Conservation (phyloP, 1,139 yeast genomes). For the Yamadazyma blattariae region DNA sequence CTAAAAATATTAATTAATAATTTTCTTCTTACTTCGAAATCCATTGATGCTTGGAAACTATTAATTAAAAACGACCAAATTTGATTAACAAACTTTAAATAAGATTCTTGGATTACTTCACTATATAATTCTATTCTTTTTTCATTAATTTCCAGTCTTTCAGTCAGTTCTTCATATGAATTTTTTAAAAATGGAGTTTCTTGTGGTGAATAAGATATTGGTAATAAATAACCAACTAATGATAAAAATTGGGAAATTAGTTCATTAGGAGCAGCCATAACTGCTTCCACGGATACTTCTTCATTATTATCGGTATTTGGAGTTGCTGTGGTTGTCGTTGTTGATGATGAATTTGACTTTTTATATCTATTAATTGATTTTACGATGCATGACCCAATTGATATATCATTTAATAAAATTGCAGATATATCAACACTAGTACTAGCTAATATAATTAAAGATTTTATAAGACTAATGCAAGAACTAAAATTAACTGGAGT, state of each 20-base stretch:
- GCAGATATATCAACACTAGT: slow-evolving; percentile 41
- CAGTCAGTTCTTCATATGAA: slow-evolving; percentile 23
- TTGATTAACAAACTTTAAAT: slow-evolving; percentile 43
- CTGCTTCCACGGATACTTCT: slow-evolving; percentile 55
- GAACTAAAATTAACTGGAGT: slow-evolving; percentile 27
- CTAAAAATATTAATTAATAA: slow-evolving; percentile 58
- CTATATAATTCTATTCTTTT: slow-evolving; percentile 25
- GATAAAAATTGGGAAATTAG: slow-evolving; percentile 54
- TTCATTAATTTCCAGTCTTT: slow-evolving; percentile 24
- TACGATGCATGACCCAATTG: slow-evolving; percentile 41
- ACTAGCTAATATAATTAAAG: slow-evolving; percentile 37
- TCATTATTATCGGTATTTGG: slow-evolving; percentile 12
- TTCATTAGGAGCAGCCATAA: slow-evolving; percentile 75
- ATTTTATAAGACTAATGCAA: slow-evolving; percentile 39
- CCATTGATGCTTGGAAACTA: slow-evolving; percentile 75
- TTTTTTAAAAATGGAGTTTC: slow-evolving; percentile 33
- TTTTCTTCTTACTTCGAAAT: slow-evolving; percentile 59
- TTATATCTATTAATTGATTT: slow-evolving; percentile 43
- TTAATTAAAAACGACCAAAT: slow-evolving; percentile 62
- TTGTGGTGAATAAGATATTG: slow-evolving; percentile 32
- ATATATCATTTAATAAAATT: slow-evolving; percentile 35
- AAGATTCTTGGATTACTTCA: slow-evolving; percentile 23
- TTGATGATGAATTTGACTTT: slow-evolving; percentile 8
- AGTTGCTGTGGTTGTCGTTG: slow-evolving; percentile 7
- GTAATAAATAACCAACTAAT: slow-evolving; percentile 58